Evolutionary conservation across 73 alveolate genomes (phyloP).

Genomic region (Tetrahymena elliotti): DNA sequence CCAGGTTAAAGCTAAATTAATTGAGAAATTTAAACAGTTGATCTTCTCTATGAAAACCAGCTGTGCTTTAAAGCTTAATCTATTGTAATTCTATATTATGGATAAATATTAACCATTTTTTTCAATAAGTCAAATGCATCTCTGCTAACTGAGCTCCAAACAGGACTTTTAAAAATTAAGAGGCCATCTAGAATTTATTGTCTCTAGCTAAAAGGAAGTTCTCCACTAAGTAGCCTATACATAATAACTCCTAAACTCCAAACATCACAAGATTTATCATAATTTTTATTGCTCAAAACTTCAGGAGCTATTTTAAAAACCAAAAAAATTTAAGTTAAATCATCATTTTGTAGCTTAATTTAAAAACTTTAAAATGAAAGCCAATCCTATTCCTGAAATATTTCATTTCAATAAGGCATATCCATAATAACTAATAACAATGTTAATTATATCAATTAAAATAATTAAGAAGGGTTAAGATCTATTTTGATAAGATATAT

Average conservation of each 20-base stretch:
- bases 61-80: neutral
- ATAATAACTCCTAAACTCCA: slow-evolving; percentile 66
- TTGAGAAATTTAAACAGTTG: neutral
- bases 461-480: too few relatives aligned
- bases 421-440: too few relatives aligned
- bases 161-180: neutral
- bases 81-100: neutral
- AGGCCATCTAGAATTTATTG: neutral
- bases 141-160: neutral
- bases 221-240: slow-evolving; percentile 53
- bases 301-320: neutral
- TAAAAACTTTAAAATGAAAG: neutral
- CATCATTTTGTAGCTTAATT: neutral
- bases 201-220: slow-evolving; percentile 49
- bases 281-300: neutral
- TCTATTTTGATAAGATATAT: too few relatives aligned
- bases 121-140: neutral
- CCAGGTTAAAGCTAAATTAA: neutral
- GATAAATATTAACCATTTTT: neutral
- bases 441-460: too few relatives aligned
- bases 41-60: neutral
- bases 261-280: slow-evolving; percentile 48
- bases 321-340: neutral
- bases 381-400: too few relatives aligned
- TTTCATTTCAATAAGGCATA: too few relatives aligned